These are phyloP conservation scores for Dendrobium nobile DNA, from an alignment of 106 monocot genomes.

Conservation along the genomic window DNA sequence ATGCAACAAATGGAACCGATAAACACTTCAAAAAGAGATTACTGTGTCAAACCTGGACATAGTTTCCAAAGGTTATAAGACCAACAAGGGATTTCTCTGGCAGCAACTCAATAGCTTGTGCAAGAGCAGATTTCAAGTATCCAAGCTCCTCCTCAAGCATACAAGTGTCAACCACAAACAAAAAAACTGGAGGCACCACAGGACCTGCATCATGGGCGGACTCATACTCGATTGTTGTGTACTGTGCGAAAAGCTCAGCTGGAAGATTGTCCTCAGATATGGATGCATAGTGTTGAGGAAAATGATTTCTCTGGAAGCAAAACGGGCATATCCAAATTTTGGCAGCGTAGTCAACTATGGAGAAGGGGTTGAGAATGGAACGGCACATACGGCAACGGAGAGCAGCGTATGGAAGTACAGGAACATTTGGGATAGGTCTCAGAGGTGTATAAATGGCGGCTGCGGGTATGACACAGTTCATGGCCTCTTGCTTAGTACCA, in stretches of 20 bases:
- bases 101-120: slow-evolving; percentile 82
- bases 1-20: not conserved
- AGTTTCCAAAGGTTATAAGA: slow-evolving; percentile 86
- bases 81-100: slow-evolving; percentile 86
- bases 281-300: slow-evolving; percentile 67
- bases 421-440: slow-evolving; percentile 40
- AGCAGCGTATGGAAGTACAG: slow-evolving; percentile 72
- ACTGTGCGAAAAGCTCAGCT: slow-evolving; percentile 75
- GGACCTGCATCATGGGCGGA: slow-evolving; percentile 29
- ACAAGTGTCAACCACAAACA: slow-evolving; percentile 93
- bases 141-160: slow-evolving; percentile 89
- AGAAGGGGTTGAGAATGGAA: slow-evolving; percentile 83
- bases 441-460: slow-evolving; percentile 83
- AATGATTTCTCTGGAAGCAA: slow-evolving; percentile 92
- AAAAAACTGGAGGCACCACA: slow-evolving; percentile 59
- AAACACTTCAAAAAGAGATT: not conserved
- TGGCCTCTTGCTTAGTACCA: slow-evolving; percentile 64
- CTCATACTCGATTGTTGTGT: slow-evolving; percentile 83
- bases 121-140: slow-evolving; percentile 65
- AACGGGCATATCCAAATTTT: slow-evolving; percentile 96
- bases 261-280: slow-evolving; percentile 78
- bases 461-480: slow-evolving; percentile 56
- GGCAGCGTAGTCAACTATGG: slow-evolving; percentile 64
- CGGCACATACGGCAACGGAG: slow-evolving; percentile 86
- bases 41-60: slow-evolving; percentile 60